Percentiles rank a stretch among this genome's conserved stretches.
Conservation (phyloP, 1,139 yeast genomes). For the Geotrichum citri-aurantii region DNA sequence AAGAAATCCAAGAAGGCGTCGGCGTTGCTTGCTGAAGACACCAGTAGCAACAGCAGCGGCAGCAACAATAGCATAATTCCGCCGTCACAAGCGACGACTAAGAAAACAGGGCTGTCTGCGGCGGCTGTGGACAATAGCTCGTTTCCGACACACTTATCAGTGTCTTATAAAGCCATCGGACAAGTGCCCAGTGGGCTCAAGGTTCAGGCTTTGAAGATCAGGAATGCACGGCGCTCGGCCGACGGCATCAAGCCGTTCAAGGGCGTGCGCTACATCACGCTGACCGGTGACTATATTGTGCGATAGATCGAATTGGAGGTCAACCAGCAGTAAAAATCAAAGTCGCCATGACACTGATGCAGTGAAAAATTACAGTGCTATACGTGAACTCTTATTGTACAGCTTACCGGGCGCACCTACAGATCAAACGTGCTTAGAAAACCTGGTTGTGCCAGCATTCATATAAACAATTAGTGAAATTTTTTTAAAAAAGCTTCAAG, state of each 20-base stretch:
- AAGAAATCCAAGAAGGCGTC: conserved; percentile 14
- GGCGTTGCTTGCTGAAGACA: neutral
- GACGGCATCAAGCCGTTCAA: conserved; percentile 74
- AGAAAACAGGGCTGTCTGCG: neutral
- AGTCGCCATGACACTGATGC: neutral
- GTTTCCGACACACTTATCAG: conserved; percentile 49
- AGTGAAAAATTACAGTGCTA: too few relatives aligned
- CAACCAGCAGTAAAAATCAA: neutral
- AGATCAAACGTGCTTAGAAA: too few relatives aligned
- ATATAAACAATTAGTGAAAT: too few relatives aligned
- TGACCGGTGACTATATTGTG: conserved; percentile 54
- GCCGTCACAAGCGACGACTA: neutral
- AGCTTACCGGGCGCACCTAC: too few relatives aligned
- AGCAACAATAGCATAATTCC: neutral
- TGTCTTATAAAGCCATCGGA: conserved; percentile 61
- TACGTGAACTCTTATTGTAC: too few relatives aligned
- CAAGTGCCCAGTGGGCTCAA: conserved; percentile 69
- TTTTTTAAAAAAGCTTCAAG: too few relatives aligned
- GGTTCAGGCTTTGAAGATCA: conserved; percentile 60
- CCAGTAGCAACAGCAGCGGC: neutral
- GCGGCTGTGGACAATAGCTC: conserved; percentile 17
- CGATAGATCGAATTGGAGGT: conserved; percentile 29
- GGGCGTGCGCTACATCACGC: conserved; percentile 80
- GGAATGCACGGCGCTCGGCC: conserved; percentile 52
- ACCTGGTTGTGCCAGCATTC: too few relatives aligned